Base-by-base conservation (phyloP, 106 monocot genomes). In the Amphibolis antarctica region DNA sequence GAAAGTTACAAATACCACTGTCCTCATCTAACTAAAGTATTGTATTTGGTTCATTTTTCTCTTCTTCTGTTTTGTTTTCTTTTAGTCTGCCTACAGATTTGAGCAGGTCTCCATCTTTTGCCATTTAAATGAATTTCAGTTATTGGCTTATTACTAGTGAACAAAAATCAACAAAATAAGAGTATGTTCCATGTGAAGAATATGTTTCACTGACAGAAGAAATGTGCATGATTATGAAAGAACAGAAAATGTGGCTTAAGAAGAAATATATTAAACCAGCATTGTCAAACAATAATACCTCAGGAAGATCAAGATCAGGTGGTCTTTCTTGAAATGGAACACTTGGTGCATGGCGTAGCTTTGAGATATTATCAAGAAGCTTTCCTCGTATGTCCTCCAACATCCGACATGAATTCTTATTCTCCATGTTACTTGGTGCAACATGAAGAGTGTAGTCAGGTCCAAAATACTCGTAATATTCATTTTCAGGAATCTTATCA, bases 371-470 rank as follows among this genome's bases (percentile, higher is more conserved):
- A 7, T 73, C 73, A 44, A 73, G 73, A 66, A 73, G 42, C 58
- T 59, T 73, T 45, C 12, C 15, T 60, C 59, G 65, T 49, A 73
- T 53, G 12, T 66, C 65, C 28, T 65, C 66, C 47, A 73, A 59
- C 30, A 73, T 65, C 20, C 28, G 65, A 22, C 46, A 56, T 65
- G 73, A 64, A 44, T 73, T 73, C 46, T 73, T 73, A 23, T 73
- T 73, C 56, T 73, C 73, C 73, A 73, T 73, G 36, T 73, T 73
- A 49, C 73, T 73, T 3, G 73, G 73, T 15, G 73, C 65, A 30
- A 73, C 73, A 73, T 73, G 73, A 66, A 73, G 65, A 11, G 73
- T 73, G 55, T 66, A 66, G 15, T 73, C 73, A 18, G 73, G 73
- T 30, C 73, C 73, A 73, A 73, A 73, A 48, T 73, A 73, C 47